Base-by-base conservation (phyloP, 129 eudicot genomes). In the Artemisia argyi region DNA sequence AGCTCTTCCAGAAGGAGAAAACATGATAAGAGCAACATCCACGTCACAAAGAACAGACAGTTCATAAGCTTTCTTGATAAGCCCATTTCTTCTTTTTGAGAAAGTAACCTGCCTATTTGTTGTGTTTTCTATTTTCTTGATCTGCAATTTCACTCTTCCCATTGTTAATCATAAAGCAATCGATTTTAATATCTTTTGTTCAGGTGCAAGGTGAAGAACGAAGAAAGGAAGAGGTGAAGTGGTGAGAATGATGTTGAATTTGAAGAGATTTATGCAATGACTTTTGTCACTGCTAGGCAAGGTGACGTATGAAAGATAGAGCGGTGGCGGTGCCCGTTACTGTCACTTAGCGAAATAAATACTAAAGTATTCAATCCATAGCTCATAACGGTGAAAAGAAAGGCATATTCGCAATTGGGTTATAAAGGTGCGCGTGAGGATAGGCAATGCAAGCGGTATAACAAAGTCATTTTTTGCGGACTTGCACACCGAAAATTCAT, bases 101-200 rank as follows among this genome's bases (percentile, higher is more conserved):
- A 83, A 91, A 69, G 97, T 91, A 71, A 91, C 97, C 53, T 91
- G 97, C 84, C 97, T 85, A 60, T 91, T 91, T 42, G 97, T 91
- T 57, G 88, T 82, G 19, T 91, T 88, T 78, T 91, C 95, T 13
- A 91, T 91, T 72, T 81, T 91, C 92, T 91, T 91, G 85, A 91
- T 91, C 71, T 91, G 89, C 35, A 91, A 74, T 71, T 91, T 91
- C 71, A 91, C 95, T 76, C 95, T 88, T 60, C 97, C 97, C 95
- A 87, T 73, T 78, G 49, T 66, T 64, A 71, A 62, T 54, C 71
- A 6, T 42, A 48, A 63, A 63, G 52, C 17, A 72, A 71, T 30
- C 20, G 0, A 71, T 46, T 64, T 78, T 49, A 61, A 19, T 48
- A 44, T 35, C n/a, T 39, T 65, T 61, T 16, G 54, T 60, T 49